Percentiles rank a stretch among this genome's conserved stretches.
Evolutionary conservation across 2,329 filamentous ascomycete genomes (phyloP).

Genomic region (Xylariaceae sp.): DNA sequence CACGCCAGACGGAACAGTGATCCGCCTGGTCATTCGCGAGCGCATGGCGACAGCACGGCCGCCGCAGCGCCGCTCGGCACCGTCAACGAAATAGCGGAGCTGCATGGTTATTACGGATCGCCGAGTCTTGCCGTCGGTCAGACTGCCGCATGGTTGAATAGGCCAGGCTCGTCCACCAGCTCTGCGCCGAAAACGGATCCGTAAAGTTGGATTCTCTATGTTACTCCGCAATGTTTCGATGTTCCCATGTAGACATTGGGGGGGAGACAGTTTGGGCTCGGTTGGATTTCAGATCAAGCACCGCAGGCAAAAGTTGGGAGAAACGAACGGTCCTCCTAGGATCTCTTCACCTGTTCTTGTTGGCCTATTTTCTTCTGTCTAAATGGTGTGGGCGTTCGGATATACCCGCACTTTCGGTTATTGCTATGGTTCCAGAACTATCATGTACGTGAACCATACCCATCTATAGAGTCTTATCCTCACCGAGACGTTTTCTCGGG

Average conservation of each 20-base stretch:
- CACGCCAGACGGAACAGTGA: constrained; percentile 28
- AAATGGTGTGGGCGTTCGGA: constrained; percentile 3
- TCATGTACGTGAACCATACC: neutral
- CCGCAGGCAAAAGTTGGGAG: neutral
- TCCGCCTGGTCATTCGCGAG: too few species aligned
- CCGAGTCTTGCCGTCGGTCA: constrained; percentile 44
- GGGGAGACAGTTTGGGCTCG: neutral
- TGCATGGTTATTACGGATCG: constrained; percentile 53
- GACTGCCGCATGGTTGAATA: constrained; percentile 36
- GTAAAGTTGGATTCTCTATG: neutral
- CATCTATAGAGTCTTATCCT: neutral
- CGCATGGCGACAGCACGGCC: constrained; percentile 19
- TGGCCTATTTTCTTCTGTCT: neutral
- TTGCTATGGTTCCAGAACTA: neutral
- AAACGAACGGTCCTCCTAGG: neutral
- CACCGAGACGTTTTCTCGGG: neutral
- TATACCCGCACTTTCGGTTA: constrained; percentile 7
- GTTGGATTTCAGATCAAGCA: neutral
- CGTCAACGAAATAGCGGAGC: constrained; percentile 46
- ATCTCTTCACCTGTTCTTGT: neutral
- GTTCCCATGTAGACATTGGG: neutral
- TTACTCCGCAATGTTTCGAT: neutral
- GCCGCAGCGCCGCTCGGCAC: constrained; percentile 36
- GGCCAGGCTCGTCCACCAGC: constrained; percentile 10
- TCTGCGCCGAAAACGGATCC: constrained; percentile 3